Conservation (phyloP, 192 early-diverging fungal species). For the Gaertneriomyces semiglobifer region DNA sequence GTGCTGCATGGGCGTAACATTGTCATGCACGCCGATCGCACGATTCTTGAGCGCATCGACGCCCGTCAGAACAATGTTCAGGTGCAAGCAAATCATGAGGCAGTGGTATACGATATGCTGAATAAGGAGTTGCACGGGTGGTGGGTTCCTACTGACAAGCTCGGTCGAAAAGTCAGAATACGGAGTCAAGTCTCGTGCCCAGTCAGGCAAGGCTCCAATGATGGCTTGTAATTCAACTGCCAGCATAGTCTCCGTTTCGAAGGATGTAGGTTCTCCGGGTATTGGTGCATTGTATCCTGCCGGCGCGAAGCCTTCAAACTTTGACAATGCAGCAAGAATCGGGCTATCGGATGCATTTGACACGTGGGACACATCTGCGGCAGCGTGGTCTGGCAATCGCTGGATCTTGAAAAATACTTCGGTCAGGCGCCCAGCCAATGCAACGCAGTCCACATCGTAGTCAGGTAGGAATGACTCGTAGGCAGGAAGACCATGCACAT, state of each 20-base stretch:
- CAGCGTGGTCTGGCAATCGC: neutral
- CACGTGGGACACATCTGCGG: conserved; percentile 1
- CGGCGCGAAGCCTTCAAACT: no score
- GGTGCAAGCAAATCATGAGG: conserved; percentile 12
- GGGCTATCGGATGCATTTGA: neutral
- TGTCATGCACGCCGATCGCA: no score
- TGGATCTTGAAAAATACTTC: conserved; percentile 15
- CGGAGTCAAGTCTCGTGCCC: conserved; percentile 10
- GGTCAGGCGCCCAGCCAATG: conserved; percentile 9
- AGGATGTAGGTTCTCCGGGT: neutral
- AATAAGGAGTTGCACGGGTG: conserved; percentile 20
- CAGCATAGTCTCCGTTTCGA: neutral
- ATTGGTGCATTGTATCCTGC: neutral
- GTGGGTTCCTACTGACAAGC: conserved; percentile 3
- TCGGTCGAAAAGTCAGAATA: conserved; percentile 11
- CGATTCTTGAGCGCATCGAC: neutral
- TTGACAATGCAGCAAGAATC: no score
- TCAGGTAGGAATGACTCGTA: neutral
- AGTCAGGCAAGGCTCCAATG: conserved; percentile 15
- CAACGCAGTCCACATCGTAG: conserved; percentile 15
- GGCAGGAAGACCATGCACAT: neutral
- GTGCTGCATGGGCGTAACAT: no score
- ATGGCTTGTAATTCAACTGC: conserved; percentile 17
- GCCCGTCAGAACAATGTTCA: conserved; percentile 5
- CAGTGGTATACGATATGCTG: conserved; percentile 23